These are phyloP conservation scores for Quercus phellos DNA, from an alignment of 331 rosid genomes.

Conservation along the genomic window DNA sequence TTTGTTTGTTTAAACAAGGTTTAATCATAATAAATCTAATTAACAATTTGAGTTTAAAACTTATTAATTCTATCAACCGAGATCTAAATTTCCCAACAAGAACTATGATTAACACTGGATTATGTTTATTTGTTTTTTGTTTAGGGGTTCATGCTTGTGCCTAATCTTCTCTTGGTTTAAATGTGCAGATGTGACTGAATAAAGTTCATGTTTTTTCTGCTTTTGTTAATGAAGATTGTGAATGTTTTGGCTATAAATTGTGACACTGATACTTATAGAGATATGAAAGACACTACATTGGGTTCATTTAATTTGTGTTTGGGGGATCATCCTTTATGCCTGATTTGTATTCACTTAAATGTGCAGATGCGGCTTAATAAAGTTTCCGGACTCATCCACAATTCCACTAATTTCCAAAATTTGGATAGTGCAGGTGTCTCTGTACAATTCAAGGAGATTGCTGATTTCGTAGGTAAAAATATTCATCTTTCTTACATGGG, in stretches of 20 bases:
- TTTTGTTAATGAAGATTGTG: not conserved
- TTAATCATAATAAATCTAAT: no score
- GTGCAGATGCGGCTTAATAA: constrained; percentile 84
- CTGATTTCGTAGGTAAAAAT: constrained; percentile 73
- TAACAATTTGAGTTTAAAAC: no score
- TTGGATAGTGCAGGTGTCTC: constrained; percentile 92
- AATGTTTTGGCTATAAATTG: not conserved
- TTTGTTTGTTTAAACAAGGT: no score
- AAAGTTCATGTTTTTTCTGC: no score
- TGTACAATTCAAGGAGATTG: constrained; percentile 85
- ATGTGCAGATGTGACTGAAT: no score
- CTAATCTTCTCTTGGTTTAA: no score
- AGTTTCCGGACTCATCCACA: constrained; percentile 94
- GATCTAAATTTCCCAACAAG: no score
- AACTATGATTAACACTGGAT: no score
- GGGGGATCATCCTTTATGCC: no score
- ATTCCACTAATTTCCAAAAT: constrained; percentile 83
- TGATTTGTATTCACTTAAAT: not conserved
- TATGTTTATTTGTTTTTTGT: no score
- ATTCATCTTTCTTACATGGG: constrained; percentile 1
- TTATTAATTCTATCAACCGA: no score
- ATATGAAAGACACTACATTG: not conserved
- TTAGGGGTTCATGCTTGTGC: no score
- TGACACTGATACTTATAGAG: not conserved
- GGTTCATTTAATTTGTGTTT: not conserved